Evolutionary conservation across 1,139 yeast species (phyloP), one percentile per base, ranked within the genome.

Genomic region (Pichia sp.): DNA sequence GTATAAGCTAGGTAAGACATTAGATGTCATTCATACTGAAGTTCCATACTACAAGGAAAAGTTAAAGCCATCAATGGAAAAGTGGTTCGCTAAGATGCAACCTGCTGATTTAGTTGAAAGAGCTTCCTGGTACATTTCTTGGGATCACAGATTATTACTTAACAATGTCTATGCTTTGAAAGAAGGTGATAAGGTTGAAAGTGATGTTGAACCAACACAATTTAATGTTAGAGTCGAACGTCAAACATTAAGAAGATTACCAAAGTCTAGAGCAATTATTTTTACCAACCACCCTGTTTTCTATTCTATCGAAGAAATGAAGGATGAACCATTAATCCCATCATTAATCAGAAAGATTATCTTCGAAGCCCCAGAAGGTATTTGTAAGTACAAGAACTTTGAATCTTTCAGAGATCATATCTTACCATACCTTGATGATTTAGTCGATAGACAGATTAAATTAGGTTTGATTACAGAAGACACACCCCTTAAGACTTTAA

Each of bases 291-390:
- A 84, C 60, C 90, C 90, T 3, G 71, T 83, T 11, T 83, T 79
- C 61, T 84, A 84, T 64, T 73, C 82, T 3, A 71, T 84, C 48
- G 89, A 82, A 22, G 90, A 84, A 59, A 83, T 84, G 89, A 83
- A 82, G 60, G 87, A 84, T 60, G 91, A 84, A 60, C 89, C 90
- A 9, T 63, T 79, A 66, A 71, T 84, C 31, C 90, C 90, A n/a
- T 78, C 86, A 1, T 69, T 83, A 45, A 61, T 83, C 44, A 75
- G 76, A 56, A 82, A 81, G 59, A 79, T 83, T 46, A 66, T 84
- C 33, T 77, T 68, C 53, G 88, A 83, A 61, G 89, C 81, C 0
- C 89, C 89, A 5, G 81, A 77, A 53, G 76, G 75, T 45, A 83
- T 84, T 50, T 65, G 79, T 58, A 76, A 79, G 60, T 84, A 83